phyloP scores from a whole-genome alignment of 2,329 filamentous ascomycete genomes.

The Pseudogymnoascus pannorum region DNA sequence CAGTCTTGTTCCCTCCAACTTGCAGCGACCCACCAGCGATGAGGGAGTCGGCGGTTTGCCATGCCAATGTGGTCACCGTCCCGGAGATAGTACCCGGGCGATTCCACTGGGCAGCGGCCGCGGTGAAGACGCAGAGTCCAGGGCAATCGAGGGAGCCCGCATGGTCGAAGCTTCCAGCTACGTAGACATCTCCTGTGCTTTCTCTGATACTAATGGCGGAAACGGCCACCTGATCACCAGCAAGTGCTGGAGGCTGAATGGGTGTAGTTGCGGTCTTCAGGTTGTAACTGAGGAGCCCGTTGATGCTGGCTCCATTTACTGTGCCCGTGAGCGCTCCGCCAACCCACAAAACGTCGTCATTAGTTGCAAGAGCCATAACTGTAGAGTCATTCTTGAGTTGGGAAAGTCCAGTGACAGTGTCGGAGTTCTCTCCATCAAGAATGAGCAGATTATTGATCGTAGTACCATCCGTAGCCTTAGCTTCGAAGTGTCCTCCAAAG shows the following conservation, averaged over 20 bases:
- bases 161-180: constrained; percentile 76
- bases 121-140: constrained; percentile 73
- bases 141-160: constrained; percentile 79
- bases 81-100: constrained; percentile 66
- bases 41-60: constrained; percentile 65
- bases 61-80: constrained; percentile 63
- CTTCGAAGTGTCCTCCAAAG: constrained; percentile 78
- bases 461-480: constrained; percentile 60
- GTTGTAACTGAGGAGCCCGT: constrained; percentile 75
- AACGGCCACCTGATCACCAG: constrained; percentile 63
- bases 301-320: constrained; percentile 54
- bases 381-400: constrained; percentile 65
- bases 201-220: constrained; percentile 69
- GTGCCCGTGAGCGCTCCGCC: constrained; percentile 73
- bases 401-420: constrained; percentile 61
- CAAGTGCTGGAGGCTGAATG: constrained; percentile 68
- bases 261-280: constrained; percentile 56
- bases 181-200: constrained; percentile 66
- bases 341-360: constrained; percentile 65
- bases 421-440: constrained; percentile 56
- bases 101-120: constrained; percentile 66
- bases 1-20: constrained; percentile 55
- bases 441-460: constrained; percentile 73
- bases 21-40: constrained; percentile 72
- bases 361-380: constrained; percentile 63